Evolutionary conservation across 768 basidiomycete genomes (phyloP), one percentile per base, ranked within the genome.

Genomic region (Boletellus emodensis): DNA sequence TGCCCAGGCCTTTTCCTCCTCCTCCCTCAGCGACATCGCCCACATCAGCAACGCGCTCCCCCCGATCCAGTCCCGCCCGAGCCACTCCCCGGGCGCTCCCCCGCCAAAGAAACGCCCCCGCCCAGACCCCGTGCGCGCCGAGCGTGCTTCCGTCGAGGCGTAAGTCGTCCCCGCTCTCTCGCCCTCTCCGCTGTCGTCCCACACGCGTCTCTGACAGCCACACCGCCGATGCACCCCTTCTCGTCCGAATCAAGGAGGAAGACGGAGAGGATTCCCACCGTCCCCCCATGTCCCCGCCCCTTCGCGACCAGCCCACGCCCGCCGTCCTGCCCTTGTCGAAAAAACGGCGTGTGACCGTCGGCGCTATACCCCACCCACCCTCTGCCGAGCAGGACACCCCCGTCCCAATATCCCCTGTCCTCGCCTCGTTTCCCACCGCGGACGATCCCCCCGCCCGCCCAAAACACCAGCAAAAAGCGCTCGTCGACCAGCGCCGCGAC

Each of bases 291-390:
- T 70, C 74, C 9, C 69, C 73, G 22, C 64, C 52, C 0, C 52
- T 55, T 17, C 49, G 51, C 1, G 63, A 66, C 12, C 63, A 60
- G 13, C 63, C 75, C 26, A 72, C 76, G 0, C 75, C 79, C 40
- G 65, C 61, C 50, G 54, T 70, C 32, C 73, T 64, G 42, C 76
- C 79, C 44, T 63, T 58, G 17, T 67, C 71, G 24, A 85, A 86
- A 77, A 83, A 77, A 55, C 82, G 87, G 55, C 82, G 87, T 39
- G 80, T 85, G 52, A 88, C 87, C 37, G 74, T 86, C 66, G 82
- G 79, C 61, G 83, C 81, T 26, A 75, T 81, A 13, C 78, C 84
- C 48, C 79, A 85, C 32, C 85, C 85, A 0, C 83, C 87, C 36
- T 80, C 81, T 30, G 30, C 30, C 9, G 30, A 30, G 11, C 28